These are phyloP conservation scores for Pluteus cervinus DNA, from an alignment of 768 basidiomycete genomes.

Conservation along the genomic window DNA sequence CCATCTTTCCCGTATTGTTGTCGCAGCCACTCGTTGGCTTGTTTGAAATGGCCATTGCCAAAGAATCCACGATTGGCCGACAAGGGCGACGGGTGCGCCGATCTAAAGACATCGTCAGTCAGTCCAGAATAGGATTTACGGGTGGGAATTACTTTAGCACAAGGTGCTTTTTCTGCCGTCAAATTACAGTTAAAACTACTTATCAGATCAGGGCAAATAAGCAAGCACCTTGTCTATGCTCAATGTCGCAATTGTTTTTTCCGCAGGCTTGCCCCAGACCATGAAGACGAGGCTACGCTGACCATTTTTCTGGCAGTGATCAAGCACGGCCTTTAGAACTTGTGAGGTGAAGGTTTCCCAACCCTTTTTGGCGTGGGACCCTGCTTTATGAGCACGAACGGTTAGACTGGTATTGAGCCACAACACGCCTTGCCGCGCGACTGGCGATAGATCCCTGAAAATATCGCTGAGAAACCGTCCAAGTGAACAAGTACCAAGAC, in stretches of 20 bases:
- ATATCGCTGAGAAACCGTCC: slow-evolving; percentile 4
- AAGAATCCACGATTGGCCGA: slow-evolving; percentile 80
- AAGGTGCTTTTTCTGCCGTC: slow-evolving; percentile 66
- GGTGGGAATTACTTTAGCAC: slow-evolving; percentile 72
- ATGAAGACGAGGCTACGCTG: slow-evolving; percentile 70
- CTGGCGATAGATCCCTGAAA: slow-evolving; percentile 71
- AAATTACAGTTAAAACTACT: too few relatives aligned
- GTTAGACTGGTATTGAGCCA: slow-evolving; percentile 92
- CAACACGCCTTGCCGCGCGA: slow-evolving; percentile 84
- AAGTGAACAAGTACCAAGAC: slow-evolving; percentile 16
- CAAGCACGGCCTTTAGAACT: slow-evolving; percentile 72
- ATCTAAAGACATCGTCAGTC: slow-evolving; percentile 26
- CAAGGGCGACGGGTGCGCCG: slow-evolving; percentile 85
- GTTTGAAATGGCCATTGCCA: slow-evolving; percentile 84
- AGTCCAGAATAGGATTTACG: slow-evolving; percentile 22
- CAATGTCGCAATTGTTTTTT: slow-evolving; percentile 73
- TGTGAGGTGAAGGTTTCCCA: slow-evolving; percentile 89
- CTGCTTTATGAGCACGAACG: slow-evolving; percentile 68
- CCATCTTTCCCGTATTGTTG: slow-evolving; percentile 68
- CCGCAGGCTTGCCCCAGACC: slow-evolving; percentile 87
- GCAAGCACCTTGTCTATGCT: too few relatives aligned
- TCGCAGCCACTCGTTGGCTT: slow-evolving; percentile 84
- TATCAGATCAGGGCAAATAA: too few relatives aligned
- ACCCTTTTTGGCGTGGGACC: slow-evolving; percentile 79
- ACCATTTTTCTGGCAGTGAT: slow-evolving; percentile 69